Evolutionary conservation across 495 filamentous ascomycete genomes (phyloP), one percentile per base, ranked within the genome.

Genomic region (Aspergillus diversus): DNA sequence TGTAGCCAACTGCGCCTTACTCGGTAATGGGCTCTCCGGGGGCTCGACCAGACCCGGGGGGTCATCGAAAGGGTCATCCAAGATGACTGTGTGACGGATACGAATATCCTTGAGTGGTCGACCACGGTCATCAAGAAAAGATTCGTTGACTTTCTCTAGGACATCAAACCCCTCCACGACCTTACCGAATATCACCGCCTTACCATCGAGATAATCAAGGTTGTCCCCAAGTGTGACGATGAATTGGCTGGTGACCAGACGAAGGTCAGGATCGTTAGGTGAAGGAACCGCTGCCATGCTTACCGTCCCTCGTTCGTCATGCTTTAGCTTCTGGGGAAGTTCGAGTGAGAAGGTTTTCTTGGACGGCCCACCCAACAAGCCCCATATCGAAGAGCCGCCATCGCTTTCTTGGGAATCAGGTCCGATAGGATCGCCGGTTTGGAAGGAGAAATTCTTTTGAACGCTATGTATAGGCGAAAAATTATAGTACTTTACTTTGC

Each of bases 401-500:
- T 97, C 90, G 70, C 92, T 96, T 33, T 90, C 87, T 63, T 84
- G 74, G 51, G 91, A 89, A 63, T 88, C 86, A 6, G 93, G 93
- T 7, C 93, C 93, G 47, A 97, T 84, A 39, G 93, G 93, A 73
- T 97, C 93, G 66, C 93, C 93, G 58, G 93, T 95, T 70, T 97
- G 93, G 76, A 96, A 96, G 59, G 93, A 93, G 78, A 96, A 97
- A 73, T 91, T 86, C 68, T 91, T 91, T 72, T 97, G 93, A 54
- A 97, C 85, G 65, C 86, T 90, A 77, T 96, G 88, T 58, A 97
- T 77, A 39, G 93, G 93, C 33, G 92, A 88, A 73, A 93, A 97
- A 81, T 97, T 97, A 86, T 97, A 97, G 77, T 97, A 97, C 80
- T 96, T 97, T 76, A 92, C 80, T 73, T 97, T 97, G 85, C 93